Conservation (phyloP, 164 flowering plant genomes). For the Vitis cinerea region DNA sequence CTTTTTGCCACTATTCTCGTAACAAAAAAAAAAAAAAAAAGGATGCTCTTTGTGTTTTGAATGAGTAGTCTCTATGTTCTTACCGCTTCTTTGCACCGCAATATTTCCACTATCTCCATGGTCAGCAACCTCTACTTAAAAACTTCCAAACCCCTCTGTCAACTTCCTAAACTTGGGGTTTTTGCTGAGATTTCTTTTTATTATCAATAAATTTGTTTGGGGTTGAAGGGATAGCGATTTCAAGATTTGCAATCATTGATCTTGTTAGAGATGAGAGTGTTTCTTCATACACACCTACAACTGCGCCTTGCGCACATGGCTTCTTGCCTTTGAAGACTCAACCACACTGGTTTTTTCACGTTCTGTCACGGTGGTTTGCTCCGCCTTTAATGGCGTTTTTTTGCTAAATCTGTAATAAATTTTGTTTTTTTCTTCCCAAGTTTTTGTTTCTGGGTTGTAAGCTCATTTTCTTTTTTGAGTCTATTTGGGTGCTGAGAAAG, state of each 20-base stretch:
- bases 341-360: background rate
- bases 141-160: no score
- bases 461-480: background rate
- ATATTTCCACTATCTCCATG: no score
- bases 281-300: background rate
- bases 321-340: background rate
- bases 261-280: slow-evolving; percentile 4
- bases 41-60: no score
- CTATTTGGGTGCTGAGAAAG: slow-evolving; percentile 14
- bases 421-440: background rate
- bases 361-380: slow-evolving; percentile 1
- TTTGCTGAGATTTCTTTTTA: background rate
- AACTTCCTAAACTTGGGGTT: no score
- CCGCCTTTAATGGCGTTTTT: slow-evolving; percentile 5
- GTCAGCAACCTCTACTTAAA: no score
- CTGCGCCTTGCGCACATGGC: background rate
- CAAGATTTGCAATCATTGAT: background rate
- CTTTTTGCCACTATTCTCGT: no score
- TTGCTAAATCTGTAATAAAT: slow-evolving; percentile 16
- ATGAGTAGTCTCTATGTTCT: no score
- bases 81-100: no score
- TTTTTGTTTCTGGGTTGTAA: background rate
- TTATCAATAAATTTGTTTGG: background rate
- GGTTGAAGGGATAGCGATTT: background rate
- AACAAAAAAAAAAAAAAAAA: no score